phyloP scores from a whole-genome alignment of 768 basidiomycete species.

The Boletales sp. region DNA sequence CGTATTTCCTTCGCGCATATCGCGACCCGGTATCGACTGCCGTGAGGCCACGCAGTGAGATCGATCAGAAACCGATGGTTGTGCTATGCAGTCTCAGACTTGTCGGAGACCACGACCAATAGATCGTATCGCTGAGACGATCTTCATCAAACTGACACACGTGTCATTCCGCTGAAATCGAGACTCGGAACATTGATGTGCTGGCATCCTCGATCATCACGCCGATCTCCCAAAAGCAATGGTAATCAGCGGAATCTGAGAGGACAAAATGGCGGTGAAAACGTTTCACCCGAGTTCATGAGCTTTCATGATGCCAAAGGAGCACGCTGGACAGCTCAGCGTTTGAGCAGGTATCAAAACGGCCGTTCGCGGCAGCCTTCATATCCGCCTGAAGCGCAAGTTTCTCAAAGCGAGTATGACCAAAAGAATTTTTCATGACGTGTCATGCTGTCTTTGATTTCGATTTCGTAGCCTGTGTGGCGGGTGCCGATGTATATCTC shows the following conservation, averaged over 20 bases:
- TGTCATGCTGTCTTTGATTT: conserved; percentile 82
- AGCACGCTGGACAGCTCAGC: conserved; percentile 94
- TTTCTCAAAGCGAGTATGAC: conserved; percentile 1
- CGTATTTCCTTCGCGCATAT: conserved; percentile 52
- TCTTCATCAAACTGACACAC: conserved; percentile 32
- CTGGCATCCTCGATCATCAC: conserved; percentile 94
- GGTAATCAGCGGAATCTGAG: conserved; percentile 86
- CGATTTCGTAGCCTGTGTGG: too few species aligned
- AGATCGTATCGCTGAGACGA: conserved; percentile 87
- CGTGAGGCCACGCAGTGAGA: conserved; percentile 20
- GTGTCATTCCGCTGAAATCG: conserved; percentile 66
- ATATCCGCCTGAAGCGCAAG: conserved; percentile 48
- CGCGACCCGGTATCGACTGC: conserved; percentile 59
- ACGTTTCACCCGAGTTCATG: conserved; percentile 81
- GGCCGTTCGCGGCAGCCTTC: conserved; percentile 80
- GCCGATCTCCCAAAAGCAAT: conserved; percentile 98
- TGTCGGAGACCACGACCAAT: conserved; percentile 97
- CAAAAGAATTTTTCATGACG: conserved; percentile 57
- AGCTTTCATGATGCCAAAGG: conserved; percentile 85
- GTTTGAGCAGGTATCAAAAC: conserved; percentile 99
- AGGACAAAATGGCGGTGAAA: conserved; percentile 82
- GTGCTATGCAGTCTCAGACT: conserved; percentile 93
- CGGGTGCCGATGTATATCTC: too few species aligned
- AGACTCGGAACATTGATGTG: conserved; percentile 88
- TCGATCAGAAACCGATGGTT: conserved; percentile 82